Percentiles rank a stretch among this genome's conserved stretches.
phyloP scores from a whole-genome alignment of 441 rosid species.

The Arabidopsis lyrata region DNA sequence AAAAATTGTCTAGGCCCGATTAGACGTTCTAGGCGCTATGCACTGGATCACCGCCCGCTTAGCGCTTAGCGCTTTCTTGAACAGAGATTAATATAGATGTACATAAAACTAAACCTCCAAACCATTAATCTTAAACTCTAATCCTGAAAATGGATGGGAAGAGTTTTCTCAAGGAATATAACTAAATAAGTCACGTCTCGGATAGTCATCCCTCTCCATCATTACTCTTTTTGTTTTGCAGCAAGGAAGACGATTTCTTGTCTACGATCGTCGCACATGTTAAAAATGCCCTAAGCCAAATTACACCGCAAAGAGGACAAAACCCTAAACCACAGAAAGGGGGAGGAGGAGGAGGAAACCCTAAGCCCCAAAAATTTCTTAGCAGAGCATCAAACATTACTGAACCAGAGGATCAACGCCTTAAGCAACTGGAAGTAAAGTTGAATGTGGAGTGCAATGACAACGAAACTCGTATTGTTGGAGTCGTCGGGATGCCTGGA shows the following conservation, averaged over 20 bases:
- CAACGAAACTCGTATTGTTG: conserved; percentile 26
- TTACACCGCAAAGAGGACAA: background rate
- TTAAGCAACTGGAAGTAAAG: conserved; percentile 17
- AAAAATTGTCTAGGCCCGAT: no score
- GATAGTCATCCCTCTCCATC: no score
- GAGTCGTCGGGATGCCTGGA: conserved; percentile 27
- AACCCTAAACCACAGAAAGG: background rate
- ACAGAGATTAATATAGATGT: no score
- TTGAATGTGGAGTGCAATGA: conserved; percentile 1
- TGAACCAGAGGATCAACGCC: background rate
- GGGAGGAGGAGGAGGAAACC: background rate
- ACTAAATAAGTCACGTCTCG: no score
- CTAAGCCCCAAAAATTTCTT: background rate
- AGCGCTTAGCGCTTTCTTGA: no score
- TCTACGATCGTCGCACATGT: background rate
- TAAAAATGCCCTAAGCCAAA: background rate
- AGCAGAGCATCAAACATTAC: background rate
- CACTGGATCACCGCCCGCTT: no score
- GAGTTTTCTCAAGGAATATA: no score
- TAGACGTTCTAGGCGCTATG: no score
- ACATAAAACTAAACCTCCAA: no score
- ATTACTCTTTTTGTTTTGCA: background rate
- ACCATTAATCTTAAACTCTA: no score
- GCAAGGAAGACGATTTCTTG: background rate
- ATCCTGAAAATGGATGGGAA: no score